Base-by-base conservation (phyloP, 345 rosid species). In the Nasturtium officinale region DNA sequence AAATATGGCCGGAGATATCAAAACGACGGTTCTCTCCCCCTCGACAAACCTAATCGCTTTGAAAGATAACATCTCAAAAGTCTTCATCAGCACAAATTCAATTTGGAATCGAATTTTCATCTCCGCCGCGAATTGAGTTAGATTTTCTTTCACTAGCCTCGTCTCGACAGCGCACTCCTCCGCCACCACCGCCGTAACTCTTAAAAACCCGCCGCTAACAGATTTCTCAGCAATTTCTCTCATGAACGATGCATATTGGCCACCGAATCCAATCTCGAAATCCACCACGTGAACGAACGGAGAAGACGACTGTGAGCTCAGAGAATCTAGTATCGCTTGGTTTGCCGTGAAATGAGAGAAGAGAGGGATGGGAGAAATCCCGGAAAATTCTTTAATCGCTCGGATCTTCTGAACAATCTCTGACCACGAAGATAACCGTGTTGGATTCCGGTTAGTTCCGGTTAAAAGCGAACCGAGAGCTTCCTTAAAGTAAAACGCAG, bases 211-310 rank as follows among this genome's bases (percentile, higher is more conserved):
- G 2, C 85, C 61, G 45, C 60, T 65, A 18, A 82, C 57, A 3
- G 82, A 70, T 67, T 81, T 83, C 50, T 90, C 98, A 0, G 86
- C 85, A 23, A 96, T 78, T 71, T 91, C 98, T 51, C 85, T 83
- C 90, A 96, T 84, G 48, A 96, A 77, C 10, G 96, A 96, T 13
- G 99, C 91, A 75, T 96, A 96, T 38, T 92, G 98, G 26, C 96
- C 89, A 6, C 98, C 99, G 40, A 92, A 79, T 16, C 98, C 99
- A 65, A 96, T 87, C 20, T 96, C 97, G 38, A 96, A 96, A 57
- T 96, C 99, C 9, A 96, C 82, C 29, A 96, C 82, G 73, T 92
- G 99, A 29, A 96, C 71, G 64, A 88, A 83, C 46, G 85, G 85
- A 32, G 78, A 73, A n/a, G 81, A 68, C 2, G 81, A 73, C 9